phyloP scores from a whole-genome alignment of 805 yeast genomes.

The Ogataea nonfermentans region DNA sequence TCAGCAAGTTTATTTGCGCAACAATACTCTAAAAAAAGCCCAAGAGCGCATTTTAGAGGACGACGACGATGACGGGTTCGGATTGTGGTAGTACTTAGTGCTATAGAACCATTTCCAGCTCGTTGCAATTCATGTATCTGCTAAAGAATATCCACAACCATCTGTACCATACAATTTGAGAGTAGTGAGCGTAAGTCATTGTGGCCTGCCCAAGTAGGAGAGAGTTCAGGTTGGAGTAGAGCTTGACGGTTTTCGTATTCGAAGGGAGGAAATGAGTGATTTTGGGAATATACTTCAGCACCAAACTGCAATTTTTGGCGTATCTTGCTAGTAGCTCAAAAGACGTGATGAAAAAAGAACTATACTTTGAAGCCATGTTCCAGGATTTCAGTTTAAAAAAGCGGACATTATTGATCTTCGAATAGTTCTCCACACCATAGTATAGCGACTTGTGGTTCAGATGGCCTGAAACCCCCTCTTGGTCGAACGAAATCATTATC shows the following conservation, averaged over 20 bases:
- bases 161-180: slow-evolving; percentile 96
- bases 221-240: slow-evolving; percentile 40
- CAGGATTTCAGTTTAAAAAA: slow-evolving; percentile 34
- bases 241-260: slow-evolving; percentile 31
- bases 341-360: slow-evolving; percentile 44
- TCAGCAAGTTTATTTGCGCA: slow-evolving; percentile 23
- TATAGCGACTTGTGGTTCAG: slow-evolving; percentile 76
- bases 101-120: slow-evolving; percentile 39
- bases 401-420: slow-evolving; percentile 11
- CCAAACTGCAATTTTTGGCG: slow-evolving; percentile 3
- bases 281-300: not conserved
- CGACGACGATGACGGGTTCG: slow-evolving; percentile 32
- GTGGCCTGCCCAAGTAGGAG: slow-evolving; percentile 53
- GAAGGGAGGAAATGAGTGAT: not conserved
- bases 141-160: slow-evolving; percentile 82
- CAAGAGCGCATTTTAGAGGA: slow-evolving; percentile 17
- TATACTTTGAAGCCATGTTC: slow-evolving; percentile 44
- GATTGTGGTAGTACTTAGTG: slow-evolving; percentile 24
- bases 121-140: slow-evolving; percentile 75
- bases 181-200: slow-evolving; percentile 77
- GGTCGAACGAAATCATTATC: slow-evolving; percentile 75
- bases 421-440: slow-evolving; percentile 45
- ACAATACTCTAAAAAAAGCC: slow-evolving; percentile 11
- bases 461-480: slow-evolving; percentile 78
- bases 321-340: slow-evolving; percentile 32